phyloP scores from a whole-genome alignment of 768 basidiomycete species.

The Chalciporus sphaerocephalus region DNA sequence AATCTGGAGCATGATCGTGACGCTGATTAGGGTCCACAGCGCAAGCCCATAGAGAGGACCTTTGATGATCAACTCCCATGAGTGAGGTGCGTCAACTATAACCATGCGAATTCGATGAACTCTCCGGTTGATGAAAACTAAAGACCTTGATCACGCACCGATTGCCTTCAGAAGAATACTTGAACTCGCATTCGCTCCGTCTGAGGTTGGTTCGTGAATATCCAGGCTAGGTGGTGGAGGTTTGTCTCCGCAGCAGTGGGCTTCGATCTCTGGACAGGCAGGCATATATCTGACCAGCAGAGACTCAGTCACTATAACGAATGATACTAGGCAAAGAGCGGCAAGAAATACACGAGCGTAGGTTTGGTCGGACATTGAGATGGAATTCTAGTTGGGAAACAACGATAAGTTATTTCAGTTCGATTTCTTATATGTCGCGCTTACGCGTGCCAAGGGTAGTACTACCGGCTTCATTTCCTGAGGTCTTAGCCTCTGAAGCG shows the following conservation, averaged over 20 bases:
- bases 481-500: no score
- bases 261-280: not conserved
- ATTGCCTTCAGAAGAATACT: slow-evolving; percentile 12
- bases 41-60: slow-evolving; percentile 5
- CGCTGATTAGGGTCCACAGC: slow-evolving; percentile 7
- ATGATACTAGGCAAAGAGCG: slow-evolving; percentile 17
- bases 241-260: not conserved
- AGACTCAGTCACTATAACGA: slow-evolving; percentile 3
- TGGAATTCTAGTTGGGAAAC: not conserved
- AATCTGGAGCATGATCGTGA: not conserved
- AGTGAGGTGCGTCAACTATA: slow-evolving; percentile 17
- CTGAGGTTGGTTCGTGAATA: not conserved
- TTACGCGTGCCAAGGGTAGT: not conserved
- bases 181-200: not conserved
- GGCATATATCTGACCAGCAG: slow-evolving; percentile 7
- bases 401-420: not conserved
- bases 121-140: not conserved
- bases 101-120: not conserved
- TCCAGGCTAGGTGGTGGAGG: not conserved
- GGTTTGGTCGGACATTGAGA: slow-evolving; percentile 5
- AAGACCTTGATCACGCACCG: slow-evolving; percentile 6
- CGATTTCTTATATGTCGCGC: not conserved
- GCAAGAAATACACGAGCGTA: slow-evolving; percentile 9
- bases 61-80: slow-evolving; percentile 14
- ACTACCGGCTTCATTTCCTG: no score